Conservation (phyloP, 345 rosid genomes). For the Aquilaria sinensis region DNA sequence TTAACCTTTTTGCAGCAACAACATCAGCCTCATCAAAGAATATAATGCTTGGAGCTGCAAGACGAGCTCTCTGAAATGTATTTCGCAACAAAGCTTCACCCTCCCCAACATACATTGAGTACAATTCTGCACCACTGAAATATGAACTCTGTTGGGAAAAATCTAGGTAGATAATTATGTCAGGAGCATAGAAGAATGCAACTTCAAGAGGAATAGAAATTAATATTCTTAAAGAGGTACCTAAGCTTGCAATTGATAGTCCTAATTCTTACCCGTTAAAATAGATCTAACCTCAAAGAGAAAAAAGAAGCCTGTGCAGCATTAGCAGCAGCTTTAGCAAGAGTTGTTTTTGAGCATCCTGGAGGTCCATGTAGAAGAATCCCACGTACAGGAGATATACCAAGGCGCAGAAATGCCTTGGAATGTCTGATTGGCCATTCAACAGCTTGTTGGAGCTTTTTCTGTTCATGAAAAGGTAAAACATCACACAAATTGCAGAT, state of each 20-base stretch:
- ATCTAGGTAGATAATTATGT: background rate
- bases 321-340: slow-evolving; percentile 92
- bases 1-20: slow-evolving; percentile 73
- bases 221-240: too few species aligned
- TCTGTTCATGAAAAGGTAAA: slow-evolving; percentile 34
- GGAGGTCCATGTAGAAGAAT: slow-evolving; percentile 95
- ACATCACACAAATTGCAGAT: background rate
- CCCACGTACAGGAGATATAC: slow-evolving; percentile 81
- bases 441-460: slow-evolving; percentile 80
- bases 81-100: slow-evolving; percentile 87
- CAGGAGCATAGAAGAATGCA: background rate
- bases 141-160: background rate
- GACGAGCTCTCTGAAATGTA: slow-evolving; percentile 87
- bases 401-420: slow-evolving; percentile 59
- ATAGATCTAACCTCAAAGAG: slow-evolving; percentile 56
- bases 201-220: too few species aligned
- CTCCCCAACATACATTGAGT: slow-evolving; percentile 98
- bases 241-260: background rate
- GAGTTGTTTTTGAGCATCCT: slow-evolving; percentile 98
- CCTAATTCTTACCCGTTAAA: slow-evolving; percentile 1
- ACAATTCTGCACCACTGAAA: slow-evolving; percentile 86
- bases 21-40: slow-evolving; percentile 96
- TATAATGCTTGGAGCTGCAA: slow-evolving; percentile 90
- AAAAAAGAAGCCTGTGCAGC: slow-evolving; percentile 93
- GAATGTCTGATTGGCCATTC: slow-evolving; percentile 96